Evolutionary conservation across 73 alveolate genomes (phyloP).

Genomic region (Breviolum minutum): DNA sequence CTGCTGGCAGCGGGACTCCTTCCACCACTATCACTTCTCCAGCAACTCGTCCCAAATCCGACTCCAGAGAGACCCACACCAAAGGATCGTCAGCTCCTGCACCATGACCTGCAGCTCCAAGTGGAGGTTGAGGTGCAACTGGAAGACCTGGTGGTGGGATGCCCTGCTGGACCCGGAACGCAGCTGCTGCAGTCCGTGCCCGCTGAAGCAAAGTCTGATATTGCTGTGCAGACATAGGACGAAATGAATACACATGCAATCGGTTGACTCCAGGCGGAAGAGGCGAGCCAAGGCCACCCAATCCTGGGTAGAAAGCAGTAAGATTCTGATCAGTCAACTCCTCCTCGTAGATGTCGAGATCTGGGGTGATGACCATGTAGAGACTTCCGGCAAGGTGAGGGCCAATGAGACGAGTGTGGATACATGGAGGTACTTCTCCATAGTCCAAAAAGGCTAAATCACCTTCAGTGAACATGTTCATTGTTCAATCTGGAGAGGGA

Average conservation of each 20-base stretch:
- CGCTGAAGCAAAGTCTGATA: slow-evolving; percentile 1
- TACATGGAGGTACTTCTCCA: slow-evolving; percentile 28
- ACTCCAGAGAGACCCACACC: slow-evolving; percentile 50
- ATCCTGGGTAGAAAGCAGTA: neutral
- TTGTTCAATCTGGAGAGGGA: neutral
- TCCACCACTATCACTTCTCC: no score
- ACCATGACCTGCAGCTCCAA: neutral
- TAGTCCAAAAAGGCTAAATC: slow-evolving; percentile 8
- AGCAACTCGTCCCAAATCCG: neutral
- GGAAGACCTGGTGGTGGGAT: neutral
- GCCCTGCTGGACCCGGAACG: neutral
- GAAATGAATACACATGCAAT: neutral
- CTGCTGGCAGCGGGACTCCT: neutral
- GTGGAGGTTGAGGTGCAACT: neutral
- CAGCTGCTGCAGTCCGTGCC: slow-evolving; percentile 12
- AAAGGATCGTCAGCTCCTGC: neutral
- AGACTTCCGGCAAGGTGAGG: neutral
- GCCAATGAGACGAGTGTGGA: slow-evolving; percentile 21
- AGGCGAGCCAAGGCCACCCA: neutral
- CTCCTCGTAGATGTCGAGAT: slow-evolving; percentile 17
- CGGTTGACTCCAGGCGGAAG: neutral
- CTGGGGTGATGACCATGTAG: slow-evolving; percentile 12
- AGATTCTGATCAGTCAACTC: neutral
- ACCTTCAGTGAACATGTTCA: neutral
- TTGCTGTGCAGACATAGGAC: slow-evolving; percentile 8